Conservation (phyloP, 257 asterid genomes). For the Datura wrightii region DNA sequence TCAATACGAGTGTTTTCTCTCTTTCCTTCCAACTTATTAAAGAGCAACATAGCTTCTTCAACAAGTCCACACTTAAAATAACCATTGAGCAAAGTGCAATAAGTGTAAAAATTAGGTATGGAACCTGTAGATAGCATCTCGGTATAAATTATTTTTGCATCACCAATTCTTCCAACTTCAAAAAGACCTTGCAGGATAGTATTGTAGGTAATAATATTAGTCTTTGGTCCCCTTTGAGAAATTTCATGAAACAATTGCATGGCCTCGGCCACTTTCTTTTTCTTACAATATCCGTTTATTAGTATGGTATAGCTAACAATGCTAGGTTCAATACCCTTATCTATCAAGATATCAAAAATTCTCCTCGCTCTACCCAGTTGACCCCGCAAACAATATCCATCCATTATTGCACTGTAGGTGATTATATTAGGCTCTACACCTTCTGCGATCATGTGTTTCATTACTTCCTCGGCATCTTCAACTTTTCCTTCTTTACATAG, state of each 20-base stretch:
- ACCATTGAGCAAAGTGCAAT: too few relatives aligned
- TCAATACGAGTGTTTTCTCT: too few relatives aligned
- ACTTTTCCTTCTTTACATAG: not conserved
- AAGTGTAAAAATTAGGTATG: too few relatives aligned
- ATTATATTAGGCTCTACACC: not conserved
- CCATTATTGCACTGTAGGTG: not conserved
- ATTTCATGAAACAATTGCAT: not conserved
- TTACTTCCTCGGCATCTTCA: not conserved
- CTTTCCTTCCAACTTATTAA: too few relatives aligned
- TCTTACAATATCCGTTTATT: slow-evolving; percentile 2
- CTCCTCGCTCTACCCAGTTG: not conserved
- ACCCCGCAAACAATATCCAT: slow-evolving; percentile 14
- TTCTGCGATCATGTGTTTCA: not conserved
- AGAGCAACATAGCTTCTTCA: too few relatives aligned
- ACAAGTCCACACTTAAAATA: too few relatives aligned
- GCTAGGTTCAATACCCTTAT: not conserved
- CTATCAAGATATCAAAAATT: not conserved
- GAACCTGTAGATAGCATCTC: too few relatives aligned
- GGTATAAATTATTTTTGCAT: too few relatives aligned
- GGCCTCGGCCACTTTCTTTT: not conserved
- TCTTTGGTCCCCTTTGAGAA: not conserved
- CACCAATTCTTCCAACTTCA: not conserved
- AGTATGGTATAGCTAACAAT: not conserved
- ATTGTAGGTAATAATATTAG: not conserved
- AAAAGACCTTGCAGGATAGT: not conserved